phyloP scores from a whole-genome alignment of 179 eudicot species.

The Vitellaria paradoxa region DNA sequence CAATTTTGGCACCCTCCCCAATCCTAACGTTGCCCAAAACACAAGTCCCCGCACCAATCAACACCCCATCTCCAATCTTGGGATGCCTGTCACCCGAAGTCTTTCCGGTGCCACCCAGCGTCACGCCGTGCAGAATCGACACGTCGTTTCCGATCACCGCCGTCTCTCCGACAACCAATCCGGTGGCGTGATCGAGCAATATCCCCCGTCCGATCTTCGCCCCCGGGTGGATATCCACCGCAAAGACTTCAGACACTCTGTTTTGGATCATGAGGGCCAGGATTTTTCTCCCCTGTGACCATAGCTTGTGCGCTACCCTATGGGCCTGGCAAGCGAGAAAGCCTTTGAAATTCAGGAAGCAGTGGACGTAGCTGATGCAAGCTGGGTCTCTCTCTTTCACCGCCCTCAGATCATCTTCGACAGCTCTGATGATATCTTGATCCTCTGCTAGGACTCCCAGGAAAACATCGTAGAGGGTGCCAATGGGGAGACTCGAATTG shows the following conservation, averaged over 20 bases:
- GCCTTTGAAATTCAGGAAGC: slow-evolving; percentile 71
- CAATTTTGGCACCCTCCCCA: slow-evolving; percentile 67
- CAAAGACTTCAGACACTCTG: slow-evolving; percentile 63
- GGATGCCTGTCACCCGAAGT: slow-evolving; percentile 63
- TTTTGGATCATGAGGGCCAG: slow-evolving; percentile 52
- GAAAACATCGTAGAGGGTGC: slow-evolving; percentile 50
- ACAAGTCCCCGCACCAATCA: slow-evolving; percentile 75
- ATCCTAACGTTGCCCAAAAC: slow-evolving; percentile 62
- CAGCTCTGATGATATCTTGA: slow-evolving; percentile 31
- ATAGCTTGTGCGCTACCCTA: slow-evolving; percentile 59
- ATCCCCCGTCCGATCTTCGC: slow-evolving; percentile 65
- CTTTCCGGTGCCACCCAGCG: slow-evolving; percentile 78
- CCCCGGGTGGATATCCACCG: slow-evolving; percentile 72
- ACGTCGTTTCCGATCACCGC: slow-evolving; percentile 69
- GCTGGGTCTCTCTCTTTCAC: slow-evolving; percentile 74
- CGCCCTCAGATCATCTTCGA: slow-evolving; percentile 50
- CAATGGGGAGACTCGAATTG: slow-evolving; percentile 33
- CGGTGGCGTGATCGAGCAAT: slow-evolving; percentile 76
- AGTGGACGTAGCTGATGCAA: slow-evolving; percentile 64
- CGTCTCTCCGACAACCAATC: slow-evolving; percentile 71
- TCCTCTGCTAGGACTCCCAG: slow-evolving; percentile 29
- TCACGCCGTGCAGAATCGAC: slow-evolving; percentile 68
- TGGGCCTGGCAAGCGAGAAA: slow-evolving; percentile 67
- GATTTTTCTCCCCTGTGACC: slow-evolving; percentile 45
- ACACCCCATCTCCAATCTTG: slow-evolving; percentile 68